Base-by-base conservation (phyloP, 805 yeast genomes). In the Ascoidea tarda region DNA sequence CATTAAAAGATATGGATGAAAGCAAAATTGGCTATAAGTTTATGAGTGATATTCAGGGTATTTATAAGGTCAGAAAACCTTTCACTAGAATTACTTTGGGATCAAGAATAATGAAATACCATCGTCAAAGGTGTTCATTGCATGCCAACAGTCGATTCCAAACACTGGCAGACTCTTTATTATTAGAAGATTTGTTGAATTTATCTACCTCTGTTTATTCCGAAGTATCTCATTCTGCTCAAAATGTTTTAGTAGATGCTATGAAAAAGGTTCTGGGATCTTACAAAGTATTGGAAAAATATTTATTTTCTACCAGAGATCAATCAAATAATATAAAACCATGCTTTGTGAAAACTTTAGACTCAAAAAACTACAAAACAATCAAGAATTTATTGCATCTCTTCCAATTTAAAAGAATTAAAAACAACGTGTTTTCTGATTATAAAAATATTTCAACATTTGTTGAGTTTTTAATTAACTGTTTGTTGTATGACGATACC, bases 41-140 rank as follows among this genome's bases (percentile, higher is more conserved):
- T 60, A 70, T 83, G 52, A 76, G 76, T 48, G 74, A 75, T 46
- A 69, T 80, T 6, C 90, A 84, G 60, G 71, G 77, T n/a, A 67
- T 86, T 5, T 76, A 83, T 5, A 80, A 85, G 48, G 64, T 79
- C 21, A 68, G 79, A 5, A 81, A 83, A 54, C 87, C 89, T 1
- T 83, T 73, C 57, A 89, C 98, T 0, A 79, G 96, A 61, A 74
- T 87, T 0, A 75, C 85, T 1, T 63, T 88, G n/a, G 95, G 86
- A 2, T 78, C 86, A 0, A 74, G 95, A 52, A 71, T 88, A 12
- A 84, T 81, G 52, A 69, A 81, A 14, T 84, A 80, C 57, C 96
- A 90, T 58, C 78, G 79, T 63, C 81, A 84, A 58, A 76, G 98
- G 58, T 77, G 84, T 32, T 70, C 79, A 1, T 72, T 86, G 45